Conservation (phyloP, 768 basidiomycete species). For the Russula compacta region DNA sequence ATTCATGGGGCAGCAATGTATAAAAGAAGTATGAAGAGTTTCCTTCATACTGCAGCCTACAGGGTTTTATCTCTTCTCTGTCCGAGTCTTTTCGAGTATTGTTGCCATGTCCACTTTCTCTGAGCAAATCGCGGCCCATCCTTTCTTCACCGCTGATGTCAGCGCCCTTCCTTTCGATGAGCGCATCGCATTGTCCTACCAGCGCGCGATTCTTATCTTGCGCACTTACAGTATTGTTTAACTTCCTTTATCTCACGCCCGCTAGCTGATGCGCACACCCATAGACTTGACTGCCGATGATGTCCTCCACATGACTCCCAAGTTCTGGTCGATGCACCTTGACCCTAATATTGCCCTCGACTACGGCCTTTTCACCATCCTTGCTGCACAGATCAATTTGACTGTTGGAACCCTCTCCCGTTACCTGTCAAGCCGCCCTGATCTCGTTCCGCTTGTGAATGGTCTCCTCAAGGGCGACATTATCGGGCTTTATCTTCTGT, state of each 20-base stretch:
- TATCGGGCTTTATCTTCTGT: conserved; percentile 22
- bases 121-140: conserved; percentile 1
- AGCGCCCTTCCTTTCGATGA: conserved; percentile 1
- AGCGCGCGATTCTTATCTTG: neutral
- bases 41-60: too few relatives aligned
- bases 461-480: conserved; percentile 44
- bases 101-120: neutral
- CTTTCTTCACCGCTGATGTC: conserved; percentile 3
- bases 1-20: too few relatives aligned
- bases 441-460: conserved; percentile 41
- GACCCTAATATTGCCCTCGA: conserved; percentile 46
- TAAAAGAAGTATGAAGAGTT: too few relatives aligned
- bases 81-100: too few relatives aligned
- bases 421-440: conserved; percentile 39
- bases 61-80: too few relatives aligned
- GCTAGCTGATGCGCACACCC: too few relatives aligned
- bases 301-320: conserved; percentile 39
- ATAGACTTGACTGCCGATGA: conserved; percentile 36
- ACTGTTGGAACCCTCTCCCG: conserved; percentile 46
- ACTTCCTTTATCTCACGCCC: too few relatives aligned
- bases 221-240: neutral
- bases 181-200: conserved; percentile 8
- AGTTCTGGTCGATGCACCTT: conserved; percentile 45
- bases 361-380: conserved; percentile 43
- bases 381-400: conserved; percentile 44